phyloP scores from a whole-genome alignment of 306 rosid genomes.

The Rosa multiflora region DNA sequence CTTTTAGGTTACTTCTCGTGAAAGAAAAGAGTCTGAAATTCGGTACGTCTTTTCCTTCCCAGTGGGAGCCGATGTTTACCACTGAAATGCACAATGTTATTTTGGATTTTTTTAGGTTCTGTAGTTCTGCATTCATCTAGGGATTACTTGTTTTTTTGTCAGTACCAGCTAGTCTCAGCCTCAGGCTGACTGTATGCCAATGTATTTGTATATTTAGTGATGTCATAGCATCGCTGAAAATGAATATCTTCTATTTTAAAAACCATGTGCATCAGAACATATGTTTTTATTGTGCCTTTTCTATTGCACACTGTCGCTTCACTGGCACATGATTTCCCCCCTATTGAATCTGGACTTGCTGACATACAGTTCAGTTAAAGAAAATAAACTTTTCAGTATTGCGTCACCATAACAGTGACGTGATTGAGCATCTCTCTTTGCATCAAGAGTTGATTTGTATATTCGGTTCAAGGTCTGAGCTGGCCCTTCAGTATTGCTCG shows the following conservation, averaged over 20 bases:
- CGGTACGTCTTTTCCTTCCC: conserved; percentile 48
- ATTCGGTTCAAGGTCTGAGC: background rate
- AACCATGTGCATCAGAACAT: background rate
- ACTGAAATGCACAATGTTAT: background rate
- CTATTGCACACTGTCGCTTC: background rate
- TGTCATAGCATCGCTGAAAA: background rate
- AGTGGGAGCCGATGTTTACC: background rate
- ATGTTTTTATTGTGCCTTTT: background rate
- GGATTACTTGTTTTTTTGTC: background rate
- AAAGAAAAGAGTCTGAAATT: conserved; percentile 95
- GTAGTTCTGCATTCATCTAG: background rate
- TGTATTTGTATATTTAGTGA: conserved; percentile 5
- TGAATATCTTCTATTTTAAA: background rate
- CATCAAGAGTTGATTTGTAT: background rate
- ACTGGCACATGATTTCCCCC: background rate
- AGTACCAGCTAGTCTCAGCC: background rate
- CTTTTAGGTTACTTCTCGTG: conserved; percentile 71
- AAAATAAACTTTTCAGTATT: background rate
- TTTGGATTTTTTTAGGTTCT: background rate
- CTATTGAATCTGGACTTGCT: background rate
- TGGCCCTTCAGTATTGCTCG: background rate
- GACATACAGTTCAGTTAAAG: background rate
- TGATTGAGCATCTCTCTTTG: background rate
- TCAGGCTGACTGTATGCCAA: background rate
- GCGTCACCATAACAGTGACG: background rate